Evolutionary conservation across 2,329 filamentous ascomycete genomes (phyloP).

Genomic region (Colletotrichum sp.): DNA sequence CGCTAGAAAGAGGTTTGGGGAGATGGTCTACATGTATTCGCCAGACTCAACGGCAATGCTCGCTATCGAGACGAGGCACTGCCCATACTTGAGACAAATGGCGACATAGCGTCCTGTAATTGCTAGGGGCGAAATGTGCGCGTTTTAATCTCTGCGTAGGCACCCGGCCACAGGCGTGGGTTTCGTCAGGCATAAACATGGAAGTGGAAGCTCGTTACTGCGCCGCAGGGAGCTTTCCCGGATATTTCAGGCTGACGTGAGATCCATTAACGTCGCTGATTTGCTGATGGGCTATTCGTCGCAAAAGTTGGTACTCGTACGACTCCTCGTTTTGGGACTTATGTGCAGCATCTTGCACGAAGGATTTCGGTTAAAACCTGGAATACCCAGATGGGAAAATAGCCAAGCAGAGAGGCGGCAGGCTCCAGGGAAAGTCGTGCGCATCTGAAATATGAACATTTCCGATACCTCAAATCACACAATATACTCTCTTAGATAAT

Average conservation of each 20-base stretch:
- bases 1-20: not conserved
- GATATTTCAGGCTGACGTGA: not conserved
- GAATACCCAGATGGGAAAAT: not conserved
- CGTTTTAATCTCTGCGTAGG: not conserved
- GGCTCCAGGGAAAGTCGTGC: not conserved
- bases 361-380: not conserved
- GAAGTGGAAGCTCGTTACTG: not conserved
- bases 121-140: not conserved
- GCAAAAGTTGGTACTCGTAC: not conserved
- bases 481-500: not conserved
- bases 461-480: fast-evolving
- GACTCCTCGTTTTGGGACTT: not conserved
- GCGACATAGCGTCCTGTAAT: not conserved
- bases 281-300: not conserved
- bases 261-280: not conserved
- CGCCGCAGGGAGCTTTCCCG: not conserved
- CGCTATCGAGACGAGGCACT: not conserved
- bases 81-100: not conserved
- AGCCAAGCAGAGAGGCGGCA: not conserved
- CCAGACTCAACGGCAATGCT: not conserved
- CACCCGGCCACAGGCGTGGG: not conserved
- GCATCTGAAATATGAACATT: not conserved
- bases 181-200: not conserved
- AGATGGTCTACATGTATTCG: not conserved
- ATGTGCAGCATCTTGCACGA: not conserved